phyloP scores from a whole-genome alignment of 495 filamentous ascomycete species.

The Tirmania nivea region DNA sequence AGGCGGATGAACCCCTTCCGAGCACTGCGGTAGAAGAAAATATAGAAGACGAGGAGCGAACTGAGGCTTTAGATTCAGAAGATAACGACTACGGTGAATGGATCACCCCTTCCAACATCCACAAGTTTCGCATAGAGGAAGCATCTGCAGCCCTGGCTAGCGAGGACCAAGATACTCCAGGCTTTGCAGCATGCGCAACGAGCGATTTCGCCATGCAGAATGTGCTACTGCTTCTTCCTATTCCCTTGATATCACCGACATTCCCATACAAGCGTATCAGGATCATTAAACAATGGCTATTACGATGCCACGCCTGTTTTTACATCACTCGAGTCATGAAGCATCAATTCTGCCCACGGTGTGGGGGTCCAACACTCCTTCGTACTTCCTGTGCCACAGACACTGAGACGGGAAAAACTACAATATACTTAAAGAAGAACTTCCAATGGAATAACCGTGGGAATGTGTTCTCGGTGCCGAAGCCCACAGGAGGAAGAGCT shows the following conservation, averaged over 20 bases:
- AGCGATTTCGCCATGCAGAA: constrained; percentile 97
- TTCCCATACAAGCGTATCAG: constrained; percentile 45
- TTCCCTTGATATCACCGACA: constrained; percentile 61
- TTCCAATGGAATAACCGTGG: constrained; percentile 91
- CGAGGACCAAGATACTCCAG: constrained; percentile 25
- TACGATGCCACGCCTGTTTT: constrained; percentile 92
- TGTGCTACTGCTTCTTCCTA: constrained; percentile 77
- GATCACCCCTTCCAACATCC: constrained; percentile 89
- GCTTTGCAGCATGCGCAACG: constrained; percentile 71
- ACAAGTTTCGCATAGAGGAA: constrained; percentile 46
- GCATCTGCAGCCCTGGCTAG: constrained; percentile 29
- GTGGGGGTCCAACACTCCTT: constrained; percentile 57
- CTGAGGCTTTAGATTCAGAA: constrained; percentile 31
- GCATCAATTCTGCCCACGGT: constrained; percentile 84
- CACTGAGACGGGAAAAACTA: constrained; percentile 48
- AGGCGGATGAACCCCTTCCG: neutral
- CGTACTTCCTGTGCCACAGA: constrained; percentile 72
- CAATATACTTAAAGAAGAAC: constrained; percentile 75
- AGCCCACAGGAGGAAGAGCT: constrained; percentile 58
- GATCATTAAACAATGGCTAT: constrained; percentile 61
- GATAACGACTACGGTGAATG: constrained; percentile 47
- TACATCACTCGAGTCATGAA: constrained; percentile 58
- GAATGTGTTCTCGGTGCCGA: constrained; percentile 74
- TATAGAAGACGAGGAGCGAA: constrained; percentile 2
- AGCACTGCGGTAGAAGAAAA: constrained; percentile 1